phyloP scores from a whole-genome alignment of 2,329 filamentous ascomycete species.

The Pseudogymnoascus sp. region DNA sequence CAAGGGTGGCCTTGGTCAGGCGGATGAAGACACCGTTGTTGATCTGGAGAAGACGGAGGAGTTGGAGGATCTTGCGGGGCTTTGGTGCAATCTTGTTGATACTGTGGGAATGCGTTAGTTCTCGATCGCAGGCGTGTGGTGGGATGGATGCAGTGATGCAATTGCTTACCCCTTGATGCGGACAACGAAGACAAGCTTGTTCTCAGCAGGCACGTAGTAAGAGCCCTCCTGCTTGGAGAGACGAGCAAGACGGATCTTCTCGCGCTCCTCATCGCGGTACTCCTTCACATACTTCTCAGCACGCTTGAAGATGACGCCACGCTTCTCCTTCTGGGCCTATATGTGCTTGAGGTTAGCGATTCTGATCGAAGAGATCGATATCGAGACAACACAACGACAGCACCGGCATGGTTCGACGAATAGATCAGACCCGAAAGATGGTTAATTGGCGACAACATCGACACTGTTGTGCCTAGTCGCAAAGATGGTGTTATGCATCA shows the following conservation, averaged over 20 bases:
- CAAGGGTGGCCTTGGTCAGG: conserved; percentile 92
- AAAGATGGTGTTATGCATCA: conserved; percentile 85
- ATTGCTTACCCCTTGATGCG: conserved; percentile 86
- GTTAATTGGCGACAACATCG: conserved; percentile 98
- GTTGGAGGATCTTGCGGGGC: conserved; percentile 99
- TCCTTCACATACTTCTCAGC: conserved; percentile 99
- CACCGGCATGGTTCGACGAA: conserved; percentile 21
- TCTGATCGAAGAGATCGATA: conserved; percentile 13
- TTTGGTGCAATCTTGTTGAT: conserved; percentile 99
- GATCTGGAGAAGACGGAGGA: conserved; percentile 99
- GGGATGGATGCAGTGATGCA: neutral
- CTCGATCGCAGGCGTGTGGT: conserved; percentile 10
- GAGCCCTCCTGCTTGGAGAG: conserved; percentile 85
- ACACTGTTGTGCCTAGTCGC: conserved; percentile 81
- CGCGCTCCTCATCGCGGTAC: conserved; percentile 96
- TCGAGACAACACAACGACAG: conserved; percentile 13
- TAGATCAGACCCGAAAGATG: conserved; percentile 98
- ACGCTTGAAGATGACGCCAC: conserved; percentile 97
- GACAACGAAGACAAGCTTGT: conserved; percentile 94
- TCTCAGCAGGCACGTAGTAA: conserved; percentile 90
- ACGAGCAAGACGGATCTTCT: conserved; percentile 91
- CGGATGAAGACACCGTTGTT: conserved; percentile 99
- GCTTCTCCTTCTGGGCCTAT: conserved; percentile 98
- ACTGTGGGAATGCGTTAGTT: conserved; percentile 43
- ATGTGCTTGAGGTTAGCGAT: conserved; percentile 34